Conservation (phyloP, 495 filamentous ascomycete genomes). For the Lasiosphaeriaceae sp. region DNA sequence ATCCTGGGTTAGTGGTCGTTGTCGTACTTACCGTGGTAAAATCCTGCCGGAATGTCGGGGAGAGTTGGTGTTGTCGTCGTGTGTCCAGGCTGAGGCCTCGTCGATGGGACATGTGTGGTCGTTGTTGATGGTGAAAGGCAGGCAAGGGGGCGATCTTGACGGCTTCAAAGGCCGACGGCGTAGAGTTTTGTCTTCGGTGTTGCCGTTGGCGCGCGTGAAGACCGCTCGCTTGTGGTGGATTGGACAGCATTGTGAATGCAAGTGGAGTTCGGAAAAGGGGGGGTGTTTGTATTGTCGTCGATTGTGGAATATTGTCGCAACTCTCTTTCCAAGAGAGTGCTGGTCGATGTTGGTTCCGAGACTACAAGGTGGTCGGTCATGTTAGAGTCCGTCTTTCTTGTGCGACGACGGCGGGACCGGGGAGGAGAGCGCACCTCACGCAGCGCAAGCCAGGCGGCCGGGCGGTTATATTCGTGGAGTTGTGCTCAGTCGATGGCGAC, state of each 20-base stretch:
- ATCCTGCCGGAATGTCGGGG: slow-evolving; percentile 44
- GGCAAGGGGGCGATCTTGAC: slow-evolving; percentile 60
- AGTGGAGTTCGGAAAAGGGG: slow-evolving; percentile 55
- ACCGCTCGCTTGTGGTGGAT: slow-evolving; percentile 51
- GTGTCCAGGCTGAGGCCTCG: slow-evolving; percentile 79
- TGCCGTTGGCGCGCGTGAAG: slow-evolving; percentile 66
- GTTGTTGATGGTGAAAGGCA: slow-evolving; percentile 45
- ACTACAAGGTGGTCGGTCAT: slow-evolving; percentile 39
- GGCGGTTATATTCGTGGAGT: slow-evolving; percentile 41
- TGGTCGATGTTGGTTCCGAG: slow-evolving; percentile 47
- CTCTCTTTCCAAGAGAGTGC: slow-evolving; percentile 31
- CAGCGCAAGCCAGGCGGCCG: slow-evolving; percentile 71
- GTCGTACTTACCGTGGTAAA: slow-evolving; percentile 54
- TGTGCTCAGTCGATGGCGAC: slow-evolving; percentile 38
- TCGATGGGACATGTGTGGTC: slow-evolving; percentile 55
- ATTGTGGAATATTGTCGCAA: slow-evolving; percentile 33
- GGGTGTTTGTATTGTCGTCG: slow-evolving; percentile 40
- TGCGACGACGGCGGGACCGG: not conserved
- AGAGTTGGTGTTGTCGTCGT: slow-evolving; percentile 49
- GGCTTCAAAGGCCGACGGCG: slow-evolving; percentile 68
- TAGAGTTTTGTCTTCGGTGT: slow-evolving; percentile 87
- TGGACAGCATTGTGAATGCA: slow-evolving; percentile 72
- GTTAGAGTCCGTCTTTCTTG: not conserved
- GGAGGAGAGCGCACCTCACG: slow-evolving; percentile 53
- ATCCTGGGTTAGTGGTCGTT: slow-evolving; percentile 58